Evolutionary conservation across 1,284 basidiomycete genomes (phyloP), one percentile per base, ranked within the genome.

Genomic region (Phellopilus nigrolimitatus): DNA sequence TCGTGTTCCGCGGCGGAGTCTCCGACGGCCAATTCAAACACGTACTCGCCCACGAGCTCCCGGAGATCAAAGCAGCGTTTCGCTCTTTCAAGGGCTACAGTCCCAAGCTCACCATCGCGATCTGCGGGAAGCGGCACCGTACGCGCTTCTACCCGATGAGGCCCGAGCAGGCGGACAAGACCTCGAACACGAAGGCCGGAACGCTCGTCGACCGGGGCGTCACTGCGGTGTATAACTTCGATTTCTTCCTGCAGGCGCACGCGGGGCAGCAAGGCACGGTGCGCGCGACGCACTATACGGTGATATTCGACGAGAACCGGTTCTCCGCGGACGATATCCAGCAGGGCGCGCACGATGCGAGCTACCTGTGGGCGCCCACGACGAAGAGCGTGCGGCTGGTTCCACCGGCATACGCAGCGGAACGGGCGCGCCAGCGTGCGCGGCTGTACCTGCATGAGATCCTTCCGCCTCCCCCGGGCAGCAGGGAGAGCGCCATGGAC

Each of bases 91-190:
- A 66, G 15, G 63, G 67, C 1, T 90, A 87, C 61, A 63, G 64
- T 17, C 89, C 87, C 0, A 71, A 73, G 41, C 61, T 91, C 7
- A 81, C 83, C 6, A 87, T 89, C 60, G 69, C 86, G 54, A 75
- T 90, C 48, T 89, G 85, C 61, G 85, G 85, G 6, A 91, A 91
- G 65, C 78, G 88, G 0, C 89, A 91, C 60, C 79, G 91, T 60
- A 81, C 86, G 0, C 76, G 80, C 34, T 80, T 84, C 63, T 85
- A 72, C 64, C 73, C 85, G 0, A 77, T 77, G 0, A 64, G 72
- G 31, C 65, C 68, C 0, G 59, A 69, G 4, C 60, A 71, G 38
- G 79, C 75, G 1, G 76, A 79, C 56, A 70, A 63, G 51, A 84
- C 83, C 55, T 84, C 85, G 0, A 90, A 90, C 60, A 86, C 85